Evolutionary conservation across 192 early-diverging fungal species (phyloP).

Genomic region (Coemansia sp.): DNA sequence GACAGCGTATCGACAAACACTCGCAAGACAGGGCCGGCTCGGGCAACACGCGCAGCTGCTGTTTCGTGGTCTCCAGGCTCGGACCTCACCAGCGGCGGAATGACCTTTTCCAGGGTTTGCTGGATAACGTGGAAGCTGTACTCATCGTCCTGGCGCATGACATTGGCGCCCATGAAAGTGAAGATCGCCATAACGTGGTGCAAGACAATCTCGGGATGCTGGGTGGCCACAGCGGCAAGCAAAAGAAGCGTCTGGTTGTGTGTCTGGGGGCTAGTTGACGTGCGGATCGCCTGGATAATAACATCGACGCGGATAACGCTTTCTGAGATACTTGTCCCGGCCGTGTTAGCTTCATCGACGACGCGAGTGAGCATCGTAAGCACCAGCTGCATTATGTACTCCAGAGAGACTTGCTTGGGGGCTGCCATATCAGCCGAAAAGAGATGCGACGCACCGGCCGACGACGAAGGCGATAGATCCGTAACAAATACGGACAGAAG

Average conservation of each 20-base stretch:
- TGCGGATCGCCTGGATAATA: conserved; percentile 68
- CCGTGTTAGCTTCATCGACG: conserved; percentile 39
- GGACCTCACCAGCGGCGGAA: conserved; percentile 69
- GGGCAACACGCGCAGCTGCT: conserved; percentile 25
- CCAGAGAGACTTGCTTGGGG: conserved; percentile 59
- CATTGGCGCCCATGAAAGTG: conserved; percentile 96
- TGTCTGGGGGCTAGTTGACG: conserved; percentile 91
- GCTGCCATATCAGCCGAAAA: conserved; percentile 34
- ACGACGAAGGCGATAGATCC: conserved; percentile 11
- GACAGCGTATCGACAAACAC: conserved; percentile 89
- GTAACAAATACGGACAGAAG: conserved; percentile 66
- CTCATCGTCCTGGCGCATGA: conserved; percentile 92
- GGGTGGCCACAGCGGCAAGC: conserved; percentile 79
- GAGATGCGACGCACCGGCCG: neutral
- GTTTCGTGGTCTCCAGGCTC: neutral
- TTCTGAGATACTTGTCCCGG: conserved; percentile 43
- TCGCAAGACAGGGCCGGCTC: conserved; percentile 76
- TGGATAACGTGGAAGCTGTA: conserved; percentile 96
- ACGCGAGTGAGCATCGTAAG: conserved; percentile 66
- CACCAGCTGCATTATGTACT: conserved; percentile 86
- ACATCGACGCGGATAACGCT: conserved; percentile 19
- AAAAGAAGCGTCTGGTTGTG: conserved; percentile 85
- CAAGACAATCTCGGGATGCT: conserved; percentile 82
- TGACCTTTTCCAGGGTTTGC: conserved; percentile 79
- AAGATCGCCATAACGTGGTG: conserved; percentile 95